These are phyloP conservation scores for Phytophthora lateralis DNA, from an alignment of 352 stramenopile species.

Conservation along the genomic window DNA sequence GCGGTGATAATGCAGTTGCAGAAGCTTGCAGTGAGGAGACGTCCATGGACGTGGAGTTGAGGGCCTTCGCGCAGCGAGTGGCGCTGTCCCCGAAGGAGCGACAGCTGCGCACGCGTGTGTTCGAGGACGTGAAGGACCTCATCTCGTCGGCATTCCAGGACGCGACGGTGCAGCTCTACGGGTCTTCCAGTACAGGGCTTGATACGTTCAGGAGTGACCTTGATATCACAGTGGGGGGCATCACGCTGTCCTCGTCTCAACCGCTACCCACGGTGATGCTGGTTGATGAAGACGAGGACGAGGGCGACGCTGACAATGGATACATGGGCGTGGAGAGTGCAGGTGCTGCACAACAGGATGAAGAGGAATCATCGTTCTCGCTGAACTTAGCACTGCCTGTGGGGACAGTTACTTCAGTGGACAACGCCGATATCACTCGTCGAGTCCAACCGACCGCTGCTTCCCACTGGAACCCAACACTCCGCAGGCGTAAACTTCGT, in stretches of 20 bases:
- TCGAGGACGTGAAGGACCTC: conserved; percentile 51
- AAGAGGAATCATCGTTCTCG: conserved; percentile 60
- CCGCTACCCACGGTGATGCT: conserved; percentile 17
- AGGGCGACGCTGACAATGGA: neutral
- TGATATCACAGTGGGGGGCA: conserved; percentile 73
- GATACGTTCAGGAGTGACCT: conserved; percentile 81
- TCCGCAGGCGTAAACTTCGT: conserved; percentile 62
- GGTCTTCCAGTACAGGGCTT: conserved; percentile 70
- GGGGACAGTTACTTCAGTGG: conserved; percentile 17
- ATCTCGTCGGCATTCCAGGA: conserved; percentile 46
- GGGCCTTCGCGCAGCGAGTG: conserved; percentile 48
- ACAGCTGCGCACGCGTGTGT: conserved; percentile 41
- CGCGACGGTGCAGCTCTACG: conserved; percentile 65
- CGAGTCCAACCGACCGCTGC: conserved; percentile 41
- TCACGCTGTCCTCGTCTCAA: conserved; percentile 31
- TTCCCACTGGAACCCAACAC: conserved; percentile 76
- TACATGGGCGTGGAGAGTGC: neutral
- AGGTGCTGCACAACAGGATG: conserved; percentile 22
- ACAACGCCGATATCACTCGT: conserved; percentile 35
- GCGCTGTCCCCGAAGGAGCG: conserved; percentile 50
- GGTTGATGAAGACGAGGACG: conserved; percentile 22
- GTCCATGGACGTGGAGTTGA: conserved; percentile 54
- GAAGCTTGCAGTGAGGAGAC: neutral
- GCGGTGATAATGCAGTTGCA: conserved; percentile 1
- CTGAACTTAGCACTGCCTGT: conserved; percentile 58